phyloP scores from a whole-genome alignment of 805 yeast genomes.

The Candida verbasci region DNA sequence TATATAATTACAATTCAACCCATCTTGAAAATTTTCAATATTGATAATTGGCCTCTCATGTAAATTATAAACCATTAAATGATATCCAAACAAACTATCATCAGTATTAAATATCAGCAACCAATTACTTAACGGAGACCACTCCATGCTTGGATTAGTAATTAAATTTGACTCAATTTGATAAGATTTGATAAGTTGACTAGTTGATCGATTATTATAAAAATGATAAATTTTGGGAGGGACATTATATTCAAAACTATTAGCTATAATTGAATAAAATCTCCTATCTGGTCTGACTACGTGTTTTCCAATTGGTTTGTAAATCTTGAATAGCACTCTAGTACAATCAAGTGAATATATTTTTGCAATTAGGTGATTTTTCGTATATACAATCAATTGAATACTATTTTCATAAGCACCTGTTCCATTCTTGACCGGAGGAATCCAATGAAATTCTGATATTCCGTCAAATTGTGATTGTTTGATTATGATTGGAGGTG shows the following conservation, averaged over 20 bases:
- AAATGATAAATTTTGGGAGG: slow-evolving; percentile 24
- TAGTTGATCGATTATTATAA: slow-evolving; percentile 27
- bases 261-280: slow-evolving; percentile 31
- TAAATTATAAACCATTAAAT: slow-evolving; percentile 11
- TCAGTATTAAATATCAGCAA: slow-evolving; percentile 20
- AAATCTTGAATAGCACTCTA: slow-evolving; percentile 24
- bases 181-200: slow-evolving; percentile 20
- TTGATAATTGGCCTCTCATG: slow-evolving; percentile 1
- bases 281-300: slow-evolving; percentile 14
- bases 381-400: slow-evolving; percentile 30
- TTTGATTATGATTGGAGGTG: slow-evolving; percentile 27
- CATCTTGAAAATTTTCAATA: neutral
- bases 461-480: slow-evolving; percentile 26
- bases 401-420: slow-evolving; percentile 31
- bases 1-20: neutral
- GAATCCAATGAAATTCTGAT: slow-evolving; percentile 31
- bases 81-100: slow-evolving; percentile 24
- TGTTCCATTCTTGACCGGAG: slow-evolving; percentile 13
- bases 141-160: slow-evolving; percentile 15
- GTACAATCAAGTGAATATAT: slow-evolving; percentile 36
- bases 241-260: slow-evolving; percentile 17
- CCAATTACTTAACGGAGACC: slow-evolving; percentile 37
- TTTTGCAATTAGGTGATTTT: slow-evolving; percentile 21
- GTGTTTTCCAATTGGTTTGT: slow-evolving; percentile 24
- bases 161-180: slow-evolving; percentile 16